phyloP scores from a whole-genome alignment of 352 stramenopile species.

The Pythium biforme region DNA sequence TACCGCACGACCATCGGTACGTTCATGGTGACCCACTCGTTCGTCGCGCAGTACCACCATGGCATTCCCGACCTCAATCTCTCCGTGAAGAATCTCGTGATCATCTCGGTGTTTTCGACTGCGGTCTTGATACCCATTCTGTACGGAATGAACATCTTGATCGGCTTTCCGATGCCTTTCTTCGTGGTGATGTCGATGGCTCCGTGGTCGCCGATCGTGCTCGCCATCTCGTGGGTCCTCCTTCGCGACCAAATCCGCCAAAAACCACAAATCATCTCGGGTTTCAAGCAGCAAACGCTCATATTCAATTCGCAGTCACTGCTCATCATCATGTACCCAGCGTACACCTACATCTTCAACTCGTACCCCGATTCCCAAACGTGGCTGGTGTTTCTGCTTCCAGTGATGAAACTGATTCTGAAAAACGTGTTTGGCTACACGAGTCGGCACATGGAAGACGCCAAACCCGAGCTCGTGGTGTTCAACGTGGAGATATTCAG shows the following conservation, averaged over 20 bases:
- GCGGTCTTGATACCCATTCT: constrained; percentile 13
- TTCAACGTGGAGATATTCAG: constrained; percentile 40
- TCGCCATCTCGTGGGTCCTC: background rate
- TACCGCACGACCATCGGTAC: constrained; percentile 20
- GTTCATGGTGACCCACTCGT: constrained; percentile 12
- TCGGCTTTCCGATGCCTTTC: constrained; percentile 23
- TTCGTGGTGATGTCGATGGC: constrained; percentile 20
- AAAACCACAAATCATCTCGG: background rate
- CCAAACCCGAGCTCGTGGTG: constrained; percentile 23
- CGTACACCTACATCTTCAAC: constrained; percentile 21
- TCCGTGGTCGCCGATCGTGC: constrained; percentile 6
- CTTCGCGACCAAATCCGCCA: constrained; percentile 1
- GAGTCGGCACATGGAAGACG: constrained; percentile 23
- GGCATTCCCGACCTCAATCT: constrained; percentile 5
- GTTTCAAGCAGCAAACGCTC: constrained; percentile 12
- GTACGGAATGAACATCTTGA: background rate
- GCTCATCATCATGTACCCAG: constrained; percentile 20
- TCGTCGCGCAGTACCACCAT: constrained; percentile 13
- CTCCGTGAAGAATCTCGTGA: constrained; percentile 4
- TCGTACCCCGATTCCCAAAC: background rate
- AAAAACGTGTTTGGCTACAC: constrained; percentile 29
- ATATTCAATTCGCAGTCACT: constrained; percentile 15
- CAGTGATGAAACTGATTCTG: constrained; percentile 34
- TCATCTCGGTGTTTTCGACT: background rate
- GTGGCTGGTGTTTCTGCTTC: constrained; percentile 27